These are phyloP conservation scores for Phytophthora ohioensis DNA, from an alignment of 352 stramenopile genomes.

Conservation along the genomic window DNA sequence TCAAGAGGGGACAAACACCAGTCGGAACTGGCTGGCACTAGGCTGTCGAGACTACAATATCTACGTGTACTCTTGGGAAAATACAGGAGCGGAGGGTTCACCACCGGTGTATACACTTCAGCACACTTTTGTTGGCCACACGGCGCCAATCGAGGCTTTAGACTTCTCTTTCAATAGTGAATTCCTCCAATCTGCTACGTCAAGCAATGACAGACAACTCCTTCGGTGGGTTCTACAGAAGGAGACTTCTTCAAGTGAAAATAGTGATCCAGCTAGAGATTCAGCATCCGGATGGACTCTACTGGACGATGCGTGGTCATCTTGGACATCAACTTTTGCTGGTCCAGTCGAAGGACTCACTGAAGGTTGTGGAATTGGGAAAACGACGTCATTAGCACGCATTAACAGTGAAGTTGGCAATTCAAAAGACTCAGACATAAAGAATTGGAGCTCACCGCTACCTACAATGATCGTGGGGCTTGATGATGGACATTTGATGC, in stretches of 20 bases:
- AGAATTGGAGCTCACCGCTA: slow-evolving; percentile 55
- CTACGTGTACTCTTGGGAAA: slow-evolving; percentile 69
- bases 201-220: slow-evolving; percentile 61
- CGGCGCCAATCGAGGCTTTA: slow-evolving; percentile 61
- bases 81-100: slow-evolving; percentile 10
- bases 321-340: slow-evolving; percentile 63
- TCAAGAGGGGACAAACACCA: slow-evolving; percentile 8
- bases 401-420: slow-evolving; percentile 42
- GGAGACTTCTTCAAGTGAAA: slow-evolving; percentile 12
- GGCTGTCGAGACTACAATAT: slow-evolving; percentile 79
- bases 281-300: slow-evolving; percentile 30
- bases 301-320: slow-evolving; percentile 53
- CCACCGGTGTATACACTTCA: slow-evolving; percentile 47
- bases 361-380: slow-evolving; percentile 43
- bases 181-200: slow-evolving; percentile 77
- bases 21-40: slow-evolving; percentile 43
- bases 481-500: slow-evolving; percentile 59
- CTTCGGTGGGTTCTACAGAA: slow-evolving; percentile 68
- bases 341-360: slow-evolving; percentile 59
- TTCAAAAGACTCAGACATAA: slow-evolving; percentile 9
- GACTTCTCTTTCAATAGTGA: slow-evolving; percentile 71
- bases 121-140: slow-evolving; percentile 75
- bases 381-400: slow-evolving; percentile 46
- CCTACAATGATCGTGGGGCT: slow-evolving; percentile 59
- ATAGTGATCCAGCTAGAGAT: neutral